Base-by-base conservation (phyloP, 1,284 basidiomycete genomes). In the Wolfiporia cocos region DNA sequence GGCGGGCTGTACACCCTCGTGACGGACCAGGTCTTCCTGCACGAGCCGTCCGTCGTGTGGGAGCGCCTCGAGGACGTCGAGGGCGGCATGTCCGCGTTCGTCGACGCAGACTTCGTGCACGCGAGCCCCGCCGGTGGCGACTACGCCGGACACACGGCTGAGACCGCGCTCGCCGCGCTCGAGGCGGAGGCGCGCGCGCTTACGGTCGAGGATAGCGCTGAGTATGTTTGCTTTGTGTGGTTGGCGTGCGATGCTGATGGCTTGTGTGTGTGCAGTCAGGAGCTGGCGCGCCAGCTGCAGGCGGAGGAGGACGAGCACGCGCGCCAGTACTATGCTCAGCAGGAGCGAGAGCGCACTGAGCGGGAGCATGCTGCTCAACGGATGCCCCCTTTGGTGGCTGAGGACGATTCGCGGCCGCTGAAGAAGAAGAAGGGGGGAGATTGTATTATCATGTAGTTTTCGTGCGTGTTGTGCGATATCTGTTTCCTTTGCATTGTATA, bases 21-120 rank as follows among this genome's bases (percentile, higher is more conserved):
- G 5, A 92, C 90, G 0, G 92, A 94, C 60, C 72, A 86, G 37
- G 76, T 81, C 18, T 92, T 94, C 59, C 63, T 85, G 12, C 63
- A 79, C 50, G 90, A 93, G 56, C 69, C 81, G 0, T 76, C 78
- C 15, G 78, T 93, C 20, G 78, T 93, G 3, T 94, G 92, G 91
- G 91, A 95, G 64, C 78, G 82, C 14, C 66, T 95, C 18, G 87
- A 88, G 51, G 92, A 96, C 54, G 75, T 93, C 30, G 90, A 93
- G 49, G 89, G 90, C 1, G 71, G 74, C 3, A 77, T 68, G 45
- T 78, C 84, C 14, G 75, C 76, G 3, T 93, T 91, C 54, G 86
- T 86, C 18, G 87, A 92, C 58, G 72, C 75, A 1, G 66, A 77
- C 32, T 85, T 91, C 47, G 57, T 71, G 26, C 67, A 60, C n/a